Base-by-base conservation (phyloP, 306 rosid genomes). In the Senna siamea region DNA sequence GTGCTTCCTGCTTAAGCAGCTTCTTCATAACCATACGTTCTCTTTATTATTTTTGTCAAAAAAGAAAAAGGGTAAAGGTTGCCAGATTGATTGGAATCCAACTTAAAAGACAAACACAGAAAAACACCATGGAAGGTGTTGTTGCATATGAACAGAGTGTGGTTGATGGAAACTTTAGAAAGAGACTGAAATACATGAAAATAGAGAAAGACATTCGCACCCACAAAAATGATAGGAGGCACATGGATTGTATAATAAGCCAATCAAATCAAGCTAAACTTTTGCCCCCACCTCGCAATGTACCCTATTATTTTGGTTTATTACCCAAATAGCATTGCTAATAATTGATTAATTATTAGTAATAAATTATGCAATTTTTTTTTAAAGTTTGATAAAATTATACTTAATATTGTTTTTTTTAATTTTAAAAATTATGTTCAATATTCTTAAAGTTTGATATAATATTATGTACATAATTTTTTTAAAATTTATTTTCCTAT, bases 51-150 rank as follows among this genome's bases (percentile, higher is more conserved):
- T 10, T 41, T 8, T 41, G 11, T 9, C 13, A 0, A 8, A 41
- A 7, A 7, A 7, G 5, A 32, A 7, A 59, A 59, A 10, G 26
- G 7, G 9, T 14, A 15, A 32, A 61, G 14, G 30, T 1, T 37
- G 68, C 32, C 32, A 62, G 32, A 62, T 62, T 18, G 68, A 38
- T 62, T 62, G 32, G 67, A 62, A 62, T 37, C 68, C 9, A 10
- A 17, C 22, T 6, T 23, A 62, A 62, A 23, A 10, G 66, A n/a
- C 66, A 60, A 35, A 37, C 47, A 68, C 14, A 50, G 60, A 50
- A 17, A 18, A 68, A 15, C 73, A 68, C 30, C 1, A 46, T 32
- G 60, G 60, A 65, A 17, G 61, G 6, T 50, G 46, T n/a, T 30
- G 26, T 4, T 4, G 8, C 2, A 6, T 7, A 44, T 59, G 32